These are phyloP conservation scores for Agarophyton chilense DNA, from an alignment of 23 red algal genomes.

Conservation along the genomic window DNA sequence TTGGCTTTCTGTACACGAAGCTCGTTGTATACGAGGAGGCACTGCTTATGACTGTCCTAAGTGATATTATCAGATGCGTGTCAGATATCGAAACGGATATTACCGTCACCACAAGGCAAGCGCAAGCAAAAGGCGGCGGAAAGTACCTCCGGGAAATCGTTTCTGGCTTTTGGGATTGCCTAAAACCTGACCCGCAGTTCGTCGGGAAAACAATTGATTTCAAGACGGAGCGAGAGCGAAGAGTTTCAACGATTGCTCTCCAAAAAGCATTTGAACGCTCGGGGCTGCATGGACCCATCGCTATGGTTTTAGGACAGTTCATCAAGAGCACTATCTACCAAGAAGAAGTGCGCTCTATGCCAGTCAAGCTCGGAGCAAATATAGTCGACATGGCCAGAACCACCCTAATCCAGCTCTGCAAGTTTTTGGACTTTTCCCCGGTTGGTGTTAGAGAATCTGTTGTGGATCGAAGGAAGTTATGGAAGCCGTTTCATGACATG, in stretches of 20 bases:
- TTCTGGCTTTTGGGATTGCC: slow-evolving; percentile 2
- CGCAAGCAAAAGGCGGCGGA: slow-evolving; percentile 42
- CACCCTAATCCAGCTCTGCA: slow-evolving; percentile 44
- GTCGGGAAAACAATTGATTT: slow-evolving; percentile 35
- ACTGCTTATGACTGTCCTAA: slow-evolving; percentile 44
- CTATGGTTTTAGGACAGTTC: slow-evolving; percentile 47
- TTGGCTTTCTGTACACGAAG: slow-evolving; percentile 47
- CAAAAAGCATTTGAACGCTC: slow-evolving; percentile 23
- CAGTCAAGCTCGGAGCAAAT: slow-evolving; percentile 55
- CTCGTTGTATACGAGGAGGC: slow-evolving; percentile 35
- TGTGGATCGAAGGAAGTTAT: slow-evolving; percentile 1
- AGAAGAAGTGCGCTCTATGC: slow-evolving; percentile 49
- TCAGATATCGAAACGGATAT: slow-evolving; percentile 43
- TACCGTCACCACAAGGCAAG: slow-evolving; percentile 47
- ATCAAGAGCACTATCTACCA: slow-evolving; percentile 19
- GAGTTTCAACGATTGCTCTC: slow-evolving; percentile 9
- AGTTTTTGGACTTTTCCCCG: slow-evolving; percentile 35
- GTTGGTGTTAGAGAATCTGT: background rate
- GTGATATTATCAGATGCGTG: slow-evolving; percentile 62
- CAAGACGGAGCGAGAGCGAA: slow-evolving; percentile 33
- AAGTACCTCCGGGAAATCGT: slow-evolving; percentile 9
- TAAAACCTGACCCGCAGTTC: slow-evolving; percentile 14
- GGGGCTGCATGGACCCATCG: slow-evolving; percentile 43
- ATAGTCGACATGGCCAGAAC: slow-evolving; percentile 58
- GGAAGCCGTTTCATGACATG: background rate